Percentiles rank a stretch among this genome's conserved stretches.
Evolutionary conservation across 768 basidiomycete genomes (phyloP).

Genomic region (Rhizopogon sp.): DNA sequence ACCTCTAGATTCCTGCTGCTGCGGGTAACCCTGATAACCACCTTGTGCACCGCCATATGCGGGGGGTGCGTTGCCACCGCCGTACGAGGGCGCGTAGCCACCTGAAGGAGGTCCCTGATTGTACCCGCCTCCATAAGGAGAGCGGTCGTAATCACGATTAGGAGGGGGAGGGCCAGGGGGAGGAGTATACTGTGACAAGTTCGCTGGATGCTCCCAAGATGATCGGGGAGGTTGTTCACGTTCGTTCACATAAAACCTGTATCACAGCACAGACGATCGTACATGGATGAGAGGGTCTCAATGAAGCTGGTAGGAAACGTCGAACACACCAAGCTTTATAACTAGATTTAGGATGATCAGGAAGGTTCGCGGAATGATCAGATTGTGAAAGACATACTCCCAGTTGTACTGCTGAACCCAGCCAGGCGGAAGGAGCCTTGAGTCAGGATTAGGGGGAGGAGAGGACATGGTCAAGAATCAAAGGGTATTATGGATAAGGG

Average conservation of each 20-base stretch:
- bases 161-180: slow-evolving; percentile 44
- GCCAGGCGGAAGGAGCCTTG: slow-evolving; percentile 56
- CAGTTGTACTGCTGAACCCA: slow-evolving; percentile 66
- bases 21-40: slow-evolving; percentile 15
- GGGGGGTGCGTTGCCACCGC: slow-evolving; percentile 12
- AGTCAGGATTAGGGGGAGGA: slow-evolving; percentile 49
- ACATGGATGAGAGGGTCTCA: not conserved
- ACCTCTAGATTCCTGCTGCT: slow-evolving; percentile 18
- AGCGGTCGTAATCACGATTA: slow-evolving; percentile 25
- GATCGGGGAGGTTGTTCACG: slow-evolving; percentile 54
- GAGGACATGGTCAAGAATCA: slow-evolving; percentile 30
- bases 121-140: slow-evolving; percentile 26
- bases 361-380: slow-evolving; percentile 17
- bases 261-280: not conserved
- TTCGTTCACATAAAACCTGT: slow-evolving; percentile 79
- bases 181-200: slow-evolving; percentile 32
- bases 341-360: slow-evolving; percentile 32
- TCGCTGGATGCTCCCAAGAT: slow-evolving; percentile 69
- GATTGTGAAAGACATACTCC: slow-evolving; percentile 43
- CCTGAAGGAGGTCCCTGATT: slow-evolving; percentile 13
- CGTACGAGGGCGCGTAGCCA: slow-evolving; percentile 15
- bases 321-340: slow-evolving; percentile 60
- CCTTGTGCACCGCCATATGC: slow-evolving; percentile 14
- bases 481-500: slow-evolving; percentile 1
- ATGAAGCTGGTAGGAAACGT: not conserved